Base-by-base conservation (phyloP, 352 stramenopile genomes). In the Pythium coloratum region DNA sequence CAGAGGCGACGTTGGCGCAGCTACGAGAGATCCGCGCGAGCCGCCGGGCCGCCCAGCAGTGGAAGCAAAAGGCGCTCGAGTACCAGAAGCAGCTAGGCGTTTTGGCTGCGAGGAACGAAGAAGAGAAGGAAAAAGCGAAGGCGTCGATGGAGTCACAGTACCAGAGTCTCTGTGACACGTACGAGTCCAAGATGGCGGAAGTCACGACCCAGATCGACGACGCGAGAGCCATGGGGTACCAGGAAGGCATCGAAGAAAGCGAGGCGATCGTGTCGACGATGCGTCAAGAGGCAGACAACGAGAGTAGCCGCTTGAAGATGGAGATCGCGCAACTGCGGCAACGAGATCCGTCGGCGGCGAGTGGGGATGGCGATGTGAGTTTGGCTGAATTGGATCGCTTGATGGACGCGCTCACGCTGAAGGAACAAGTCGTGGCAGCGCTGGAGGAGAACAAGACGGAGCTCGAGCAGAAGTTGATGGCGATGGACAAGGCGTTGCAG, bases 121-220 rank as follows among this genome's bases (percentile, higher is more conserved):
- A 90, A 46, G 83, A 85, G 50, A 80, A 81, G 50, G 59, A 75
- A 14, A 73, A 71, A 44, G 65, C 86, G 5, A 62, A 81, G 6
- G 62, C 81, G 20, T 72, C 84, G 49, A 82, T 84, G 69, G 75
- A 90, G 47, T 69, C 77, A 46, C 73, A 91, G 42, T 84, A 89
- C 59, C 76, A 92, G 66, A 67, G 71, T 36, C 63, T 95, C 16
- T 91, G 81, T 64, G 81, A 90, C 49, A 74, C 72, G 6, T 95
- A 91, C 65, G 85, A 94, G 64, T 68, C 65, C 32, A 93, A 84
- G 69, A 92, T 94, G 82, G 67, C 67, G 1, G 76, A 88, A 60
- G 72, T 76, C 14, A 91, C 81, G n/a, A 72, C 86, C 59, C 85
- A 94, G 59, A 86, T 95, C 49, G 84, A 94, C 50, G 85, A 86